Evolutionary conservation across 495 filamentous ascomycete genomes (phyloP), one percentile per base, ranked within the genome.

Genomic region (Aspergillus carlsbadensis): DNA sequence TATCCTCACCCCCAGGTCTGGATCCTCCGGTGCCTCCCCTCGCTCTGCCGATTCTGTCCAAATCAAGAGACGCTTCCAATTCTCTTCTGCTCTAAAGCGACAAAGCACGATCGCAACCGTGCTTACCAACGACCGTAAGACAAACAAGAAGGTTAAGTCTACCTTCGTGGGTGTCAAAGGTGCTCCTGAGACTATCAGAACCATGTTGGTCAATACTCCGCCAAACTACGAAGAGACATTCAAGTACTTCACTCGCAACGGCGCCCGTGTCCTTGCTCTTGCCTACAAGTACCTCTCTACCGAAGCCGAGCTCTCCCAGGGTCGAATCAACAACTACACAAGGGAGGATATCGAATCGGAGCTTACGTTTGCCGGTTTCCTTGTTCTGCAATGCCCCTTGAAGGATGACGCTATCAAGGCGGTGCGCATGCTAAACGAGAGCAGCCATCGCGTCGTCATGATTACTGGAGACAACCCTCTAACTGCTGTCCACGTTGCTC

Each of bases 401-500:
- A 99, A 99, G 77, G 92, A 96, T 15, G 94, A 99, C 71, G 94
- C 94, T 18, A 90, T 92, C 74, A 87, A 90, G 64, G 81, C 94
- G 17, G 91, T 98, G 26, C 89, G 86, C 42, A 98, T 99, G 94
- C 81, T 99, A 54, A 99, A 96, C 66, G 95, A 98, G 75, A 96
- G 93, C 72, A 96, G 91, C 72, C 94, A 99, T 75, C 91, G 94
- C 60, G 90, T 95, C 53, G 89, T 98, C 62, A 99, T 99, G 94
- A 99, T 99, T 54, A 99, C 94, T 44, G 94, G 94, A 64, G 94
- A 99, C 72, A 99, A 99, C 66, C 92, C 94, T 18, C 81, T 99
- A 37, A 99, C 94, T 20, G 94, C 94, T 60, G 89, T 94, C 21
- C 93, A 99, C 67, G 94, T 99, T 56, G 94, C 94, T 11, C 86